Evolutionary conservation across 805 yeast species (phyloP).

Genomic region (Komagataella pseudopastoris): DNA sequence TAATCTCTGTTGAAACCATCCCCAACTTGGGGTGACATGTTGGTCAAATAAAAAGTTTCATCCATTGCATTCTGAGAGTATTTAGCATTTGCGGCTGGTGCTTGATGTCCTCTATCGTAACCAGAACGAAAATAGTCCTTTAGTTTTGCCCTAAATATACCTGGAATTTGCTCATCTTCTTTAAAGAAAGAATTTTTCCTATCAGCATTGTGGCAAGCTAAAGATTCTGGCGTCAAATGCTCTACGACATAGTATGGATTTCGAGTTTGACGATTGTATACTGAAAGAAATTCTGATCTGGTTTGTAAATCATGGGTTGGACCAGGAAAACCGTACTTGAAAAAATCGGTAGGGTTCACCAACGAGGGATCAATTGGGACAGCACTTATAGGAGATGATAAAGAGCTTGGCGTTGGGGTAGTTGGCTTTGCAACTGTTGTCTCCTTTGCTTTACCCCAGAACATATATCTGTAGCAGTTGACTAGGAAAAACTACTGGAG

Average conservation of each 20-base stretch:
- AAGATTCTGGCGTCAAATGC: slow-evolving; percentile 68
- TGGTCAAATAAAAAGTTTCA: slow-evolving; percentile 80
- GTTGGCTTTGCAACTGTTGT: slow-evolving; percentile 3
- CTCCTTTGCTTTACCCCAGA: slow-evolving; percentile 14
- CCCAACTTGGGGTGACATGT: slow-evolving; percentile 95
- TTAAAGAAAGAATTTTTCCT: slow-evolving; percentile 70
- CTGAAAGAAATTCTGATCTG: slow-evolving; percentile 67
- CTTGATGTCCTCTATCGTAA: slow-evolving; percentile 93
- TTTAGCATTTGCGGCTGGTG: slow-evolving; percentile 96
- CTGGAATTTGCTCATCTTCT: slow-evolving; percentile 80
- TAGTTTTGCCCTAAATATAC: slow-evolving; percentile 58
- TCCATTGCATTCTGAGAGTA: slow-evolving; percentile 87
- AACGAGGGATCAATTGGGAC: slow-evolving; percentile 17
- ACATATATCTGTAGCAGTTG: slow-evolving; percentile 8
- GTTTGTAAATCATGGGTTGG: slow-evolving; percentile 77
- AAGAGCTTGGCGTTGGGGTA: slow-evolving; percentile 4
- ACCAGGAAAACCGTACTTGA: slow-evolving; percentile 90
- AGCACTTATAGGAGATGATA: slow-evolving; percentile 3
- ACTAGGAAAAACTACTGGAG: slow-evolving; percentile 3
- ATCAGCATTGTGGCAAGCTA: slow-evolving; percentile 43
- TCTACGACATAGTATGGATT: slow-evolving; percentile 83
- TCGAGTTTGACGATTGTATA: slow-evolving; percentile 72
- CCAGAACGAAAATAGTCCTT: slow-evolving; percentile 90
- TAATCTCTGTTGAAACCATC: slow-evolving; percentile 95
- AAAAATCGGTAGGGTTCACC: slow-evolving; percentile 68